Evolutionary conservation across 805 yeast genomes (phyloP).

Genomic region (Ogataea parapolymorpha): DNA sequence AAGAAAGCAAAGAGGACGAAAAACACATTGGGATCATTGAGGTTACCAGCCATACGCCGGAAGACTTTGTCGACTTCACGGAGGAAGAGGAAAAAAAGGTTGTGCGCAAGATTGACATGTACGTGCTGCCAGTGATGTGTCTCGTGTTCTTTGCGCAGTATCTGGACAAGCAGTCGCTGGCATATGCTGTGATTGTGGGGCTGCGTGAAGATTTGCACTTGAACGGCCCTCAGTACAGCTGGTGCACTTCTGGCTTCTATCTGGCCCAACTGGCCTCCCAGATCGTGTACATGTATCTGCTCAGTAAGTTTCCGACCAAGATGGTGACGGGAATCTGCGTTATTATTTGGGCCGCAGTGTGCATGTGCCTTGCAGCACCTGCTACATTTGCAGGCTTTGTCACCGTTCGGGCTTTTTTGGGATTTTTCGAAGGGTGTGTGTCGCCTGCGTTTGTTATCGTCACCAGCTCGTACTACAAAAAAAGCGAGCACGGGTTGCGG

Average conservation of each 20-base stretch:
- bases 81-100: constrained; percentile 21
- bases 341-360: constrained; percentile 45
- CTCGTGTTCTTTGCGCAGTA: constrained; percentile 34
- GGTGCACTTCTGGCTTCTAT: constrained; percentile 46
- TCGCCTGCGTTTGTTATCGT: constrained; percentile 49
- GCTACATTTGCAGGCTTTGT: constrained; percentile 39
- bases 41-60: not conserved
- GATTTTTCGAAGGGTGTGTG: constrained; percentile 46
- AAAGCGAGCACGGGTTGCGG: constrained; percentile 40
- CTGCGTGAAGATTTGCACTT: constrained; percentile 32
- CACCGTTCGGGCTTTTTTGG: constrained; percentile 46
- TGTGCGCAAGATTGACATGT: constrained; percentile 10
- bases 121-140: constrained; percentile 34
- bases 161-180: constrained; percentile 39
- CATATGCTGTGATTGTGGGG: constrained; percentile 39
- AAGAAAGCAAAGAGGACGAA: not conserved
- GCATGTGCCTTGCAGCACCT: constrained; percentile 35
- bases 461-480: constrained; percentile 51
- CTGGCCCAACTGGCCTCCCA: constrained; percentile 45
- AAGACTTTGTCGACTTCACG: constrained; percentile 14
- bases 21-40: not conserved
- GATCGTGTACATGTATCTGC: constrained; percentile 39
- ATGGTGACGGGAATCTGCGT: constrained; percentile 47
- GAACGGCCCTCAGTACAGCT: constrained; percentile 34
- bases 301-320: constrained; percentile 52